Conservation (phyloP, 1,139 yeast genomes). For the Blastobotrys apis region DNA sequence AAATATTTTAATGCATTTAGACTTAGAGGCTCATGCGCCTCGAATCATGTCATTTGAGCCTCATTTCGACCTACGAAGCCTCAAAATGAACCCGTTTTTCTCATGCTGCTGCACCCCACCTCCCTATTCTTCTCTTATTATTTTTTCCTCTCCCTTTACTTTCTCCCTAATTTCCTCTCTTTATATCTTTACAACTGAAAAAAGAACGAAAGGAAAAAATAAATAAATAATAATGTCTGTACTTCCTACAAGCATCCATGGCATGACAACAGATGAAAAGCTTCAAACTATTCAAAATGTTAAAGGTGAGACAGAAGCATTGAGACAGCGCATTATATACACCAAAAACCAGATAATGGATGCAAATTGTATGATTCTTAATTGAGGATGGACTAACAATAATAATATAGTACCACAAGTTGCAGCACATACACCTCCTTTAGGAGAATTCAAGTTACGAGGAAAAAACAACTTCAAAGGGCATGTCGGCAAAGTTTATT, state of each 20-base stretch:
- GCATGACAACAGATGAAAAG: conserved; percentile 17
- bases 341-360: conserved; percentile 21
- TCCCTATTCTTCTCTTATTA: neutral
- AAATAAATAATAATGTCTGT: conserved; percentile 6
- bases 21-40: conserved; percentile 7
- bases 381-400: neutral
- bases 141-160: neutral
- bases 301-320: conserved; percentile 24
- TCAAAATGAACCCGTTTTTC: too few species aligned
- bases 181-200: neutral
- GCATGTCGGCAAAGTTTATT: conserved; percentile 70
- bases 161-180: neutral
- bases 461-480: conserved; percentile 48
- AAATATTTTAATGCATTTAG: neutral
- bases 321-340: conserved; percentile 21
- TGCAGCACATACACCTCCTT: conserved; percentile 20
- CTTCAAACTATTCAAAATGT: conserved; percentile 19
- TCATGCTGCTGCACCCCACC: too few species aligned
- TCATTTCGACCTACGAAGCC: conserved; percentile 8
- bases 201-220: neutral
- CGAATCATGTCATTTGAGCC: neutral
- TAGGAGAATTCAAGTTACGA: conserved; percentile 17
- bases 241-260: neutral
- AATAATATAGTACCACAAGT: conserved; percentile 17
- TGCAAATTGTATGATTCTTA: conserved; percentile 18